Conservation (phyloP, 768 basidiomycete species). For the Pisolithus microcarpus region DNA sequence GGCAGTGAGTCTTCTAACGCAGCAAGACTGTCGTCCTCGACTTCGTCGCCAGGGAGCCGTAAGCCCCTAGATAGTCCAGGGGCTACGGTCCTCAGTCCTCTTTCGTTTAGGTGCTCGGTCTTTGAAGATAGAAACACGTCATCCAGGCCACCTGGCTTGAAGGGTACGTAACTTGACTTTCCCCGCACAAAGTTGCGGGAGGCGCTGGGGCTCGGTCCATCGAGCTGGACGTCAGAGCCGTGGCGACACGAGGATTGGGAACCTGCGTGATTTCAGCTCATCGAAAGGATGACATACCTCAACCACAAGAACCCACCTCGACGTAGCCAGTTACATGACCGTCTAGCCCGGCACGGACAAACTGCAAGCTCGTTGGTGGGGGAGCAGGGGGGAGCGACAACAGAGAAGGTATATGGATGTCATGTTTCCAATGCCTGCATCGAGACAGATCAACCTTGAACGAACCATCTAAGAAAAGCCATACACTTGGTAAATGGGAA, state of each 20-base stretch:
- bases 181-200: constrained; percentile 82
- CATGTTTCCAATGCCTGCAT: constrained; percentile 65
- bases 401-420: constrained; percentile 54
- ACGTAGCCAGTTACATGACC: constrained; percentile 75
- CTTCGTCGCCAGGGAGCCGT: constrained; percentile 54
- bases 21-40: constrained; percentile 38
- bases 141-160: constrained; percentile 90
- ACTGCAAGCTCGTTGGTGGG: constrained; percentile 65
- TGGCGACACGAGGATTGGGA: constrained; percentile 46
- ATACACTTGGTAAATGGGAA: constrained; percentile 81
- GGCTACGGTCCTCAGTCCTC: constrained; percentile 56
- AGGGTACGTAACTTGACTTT: constrained; percentile 89
- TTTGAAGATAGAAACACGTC: constrained; percentile 37
- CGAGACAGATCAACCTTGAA: constrained; percentile 7
- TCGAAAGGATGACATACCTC: constrained; percentile 1
- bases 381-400: constrained; percentile 61
- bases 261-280: constrained; percentile 33
- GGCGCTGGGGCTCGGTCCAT: constrained; percentile 79
- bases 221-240: constrained; percentile 79
- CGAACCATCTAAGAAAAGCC: constrained; percentile 18
- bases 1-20: constrained; percentile 20
- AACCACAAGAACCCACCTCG: constrained; percentile 46
- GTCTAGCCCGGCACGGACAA: constrained; percentile 72
- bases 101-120: constrained; percentile 33
- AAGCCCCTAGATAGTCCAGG: constrained; percentile 83